Base-by-base conservation (phyloP, 2,329 filamentous ascomycete genomes). In the Albifimbria verrucaria region DNA sequence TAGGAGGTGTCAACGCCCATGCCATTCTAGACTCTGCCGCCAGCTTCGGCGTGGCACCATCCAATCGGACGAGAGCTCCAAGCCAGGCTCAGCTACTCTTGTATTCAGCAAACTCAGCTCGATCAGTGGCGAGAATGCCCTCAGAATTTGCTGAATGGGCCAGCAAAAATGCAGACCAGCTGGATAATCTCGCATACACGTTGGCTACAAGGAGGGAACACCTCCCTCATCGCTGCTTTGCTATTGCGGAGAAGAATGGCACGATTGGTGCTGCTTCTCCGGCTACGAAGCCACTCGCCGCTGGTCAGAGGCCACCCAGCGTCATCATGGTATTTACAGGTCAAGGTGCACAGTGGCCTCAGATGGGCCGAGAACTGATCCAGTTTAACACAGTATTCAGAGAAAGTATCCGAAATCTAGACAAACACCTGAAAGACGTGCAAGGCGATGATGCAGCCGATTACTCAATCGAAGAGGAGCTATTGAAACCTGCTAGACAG, bases 301-400 rank as follows among this genome's bases (percentile, higher is more conserved):
- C n/a, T n/a, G n/a, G n/a, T n/a, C n/a, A n/a, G n/a, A n/a, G n/a
- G n/a, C n/a, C n/a, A n/a, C n/a, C n/a, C n/a, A 43, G 46, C 0
- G 10, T 65, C 1, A 51, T 60, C 10, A 56, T 66, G 11, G 57
- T 69, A 1, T 72, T 72, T 53, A 70, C 65, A 1, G 70, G 70
- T 0, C 70, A 73, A 21, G 70, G 70, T 0, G 67, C 68, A 0
- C 68, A 72, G 12, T 73, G 70, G 69, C 57, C 61, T 1, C 12
- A 21, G 2, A 71, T 72, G 67, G 61, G 64, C 0, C 49, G 32
- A 0, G 57, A 67, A 4, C 54, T 72, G 0, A 50, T 63, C 2
- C 10, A 46, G 3, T 23, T 23, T 0, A 53, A 59, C 32, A 9
- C 2, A 0, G 32, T 21, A 7, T 62, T 63, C 18, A 43, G 44